Conservation (phyloP, 345 rosid genomes). For the Melaleuca alternifolia region DNA sequence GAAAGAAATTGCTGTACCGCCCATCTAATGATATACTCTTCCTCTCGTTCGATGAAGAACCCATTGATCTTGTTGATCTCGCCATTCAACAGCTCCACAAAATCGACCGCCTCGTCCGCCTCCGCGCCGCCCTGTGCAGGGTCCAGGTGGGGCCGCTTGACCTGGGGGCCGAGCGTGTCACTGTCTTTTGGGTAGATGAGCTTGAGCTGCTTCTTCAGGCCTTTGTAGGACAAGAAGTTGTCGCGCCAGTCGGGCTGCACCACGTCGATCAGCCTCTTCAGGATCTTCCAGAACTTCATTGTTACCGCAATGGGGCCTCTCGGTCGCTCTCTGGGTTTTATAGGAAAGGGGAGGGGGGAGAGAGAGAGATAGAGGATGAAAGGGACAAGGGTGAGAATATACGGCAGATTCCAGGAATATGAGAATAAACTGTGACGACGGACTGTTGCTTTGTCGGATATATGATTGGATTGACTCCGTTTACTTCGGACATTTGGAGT, state of each 20-base stretch:
- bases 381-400: not conserved
- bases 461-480: not conserved
- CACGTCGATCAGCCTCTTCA: conserved; percentile 43
- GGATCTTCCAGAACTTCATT: conserved; percentile 61
- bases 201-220: conserved; percentile 51
- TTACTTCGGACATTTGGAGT: not conserved
- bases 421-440: not conserved
- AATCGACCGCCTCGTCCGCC: conserved; percentile 25
- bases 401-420: not conserved
- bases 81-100: conserved; percentile 33
- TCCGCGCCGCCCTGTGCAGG: not conserved
- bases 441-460: no score
- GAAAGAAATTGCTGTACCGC: conserved; percentile 9
- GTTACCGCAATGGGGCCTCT: not conserved
- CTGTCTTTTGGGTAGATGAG: conserved; percentile 13
- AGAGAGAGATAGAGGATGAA: not conserved
- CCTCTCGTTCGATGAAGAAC: conserved; percentile 48
- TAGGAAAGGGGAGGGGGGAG: not conserved
- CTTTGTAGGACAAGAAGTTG: conserved; percentile 59
- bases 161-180: not conserved
- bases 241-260: conserved; percentile 52
- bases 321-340: not conserved
- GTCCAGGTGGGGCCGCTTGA: conserved; percentile 1
- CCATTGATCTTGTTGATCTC: conserved; percentile 52
- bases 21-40: conserved; percentile 44